Base-by-base conservation (phyloP, 2,329 filamentous ascomycete genomes). In the Fusarium sp. region DNA sequence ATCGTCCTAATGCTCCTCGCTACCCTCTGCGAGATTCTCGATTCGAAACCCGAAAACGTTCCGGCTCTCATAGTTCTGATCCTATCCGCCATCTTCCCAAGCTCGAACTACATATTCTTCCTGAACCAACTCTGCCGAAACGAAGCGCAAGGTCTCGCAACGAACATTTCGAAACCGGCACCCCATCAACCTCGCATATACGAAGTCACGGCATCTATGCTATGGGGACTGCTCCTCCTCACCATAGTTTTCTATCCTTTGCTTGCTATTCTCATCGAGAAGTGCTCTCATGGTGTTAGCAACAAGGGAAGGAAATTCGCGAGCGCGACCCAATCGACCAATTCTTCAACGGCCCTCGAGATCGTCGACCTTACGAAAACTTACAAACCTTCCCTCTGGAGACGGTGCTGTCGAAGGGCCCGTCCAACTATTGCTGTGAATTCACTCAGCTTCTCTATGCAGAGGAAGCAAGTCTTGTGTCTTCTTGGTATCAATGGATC, bases 401-500 rank as follows among this genome's bases (percentile, higher is more conserved):
- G 46, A 33, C 10, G 35, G 0, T 60, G 57, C 19, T 60, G 46
- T 9, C 33, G 57, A 4, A 54, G 57, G n/a, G 46, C 28, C 12
- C 47, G 37, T 5, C 35, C 35, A 5, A 54, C 46, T 9, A 59
- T 63, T 11, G 60, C 52, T 12, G 60, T 63, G 6, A 63, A 63
- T n/a, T 40, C 60, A 2, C 52, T 63, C 3, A 63, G 52, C 11
- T 40, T 63, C 2, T 47, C 52, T 3, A 59, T 46, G 40, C 52
- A 59, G 25, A 63, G 46, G 3, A 46, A 59, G 42, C 44, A 89
- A 88, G 1, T 93, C 96, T 1, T 82, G 91, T 33, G 94, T 94
- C 84, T 97, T 0, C 86, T 97, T 0, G 94, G 94, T 28, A 93
- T 93, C 2, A 97, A 97, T 79, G 94, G 94, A 13, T 93, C 90